These are phyloP conservation scores for Geosmithia flava DNA, from an alignment of 2,329 filamentous ascomycete species.

Conservation along the genomic window DNA sequence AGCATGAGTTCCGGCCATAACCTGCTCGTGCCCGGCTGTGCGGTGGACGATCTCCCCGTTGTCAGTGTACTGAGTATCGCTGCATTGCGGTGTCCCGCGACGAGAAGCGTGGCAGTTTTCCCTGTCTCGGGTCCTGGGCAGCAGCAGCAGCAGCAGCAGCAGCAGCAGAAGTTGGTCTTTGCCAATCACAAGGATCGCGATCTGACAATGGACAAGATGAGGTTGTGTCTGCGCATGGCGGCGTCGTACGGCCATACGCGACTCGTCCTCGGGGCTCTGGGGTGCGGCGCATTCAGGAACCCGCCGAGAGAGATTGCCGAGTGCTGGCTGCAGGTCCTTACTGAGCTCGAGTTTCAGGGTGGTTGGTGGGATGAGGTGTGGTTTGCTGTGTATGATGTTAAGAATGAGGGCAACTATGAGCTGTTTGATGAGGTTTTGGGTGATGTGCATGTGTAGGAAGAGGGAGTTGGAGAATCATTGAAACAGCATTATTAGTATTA, in stretches of 20 bases:
- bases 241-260: constrained; percentile 41
- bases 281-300: constrained; percentile 56
- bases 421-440: constrained; percentile 32
- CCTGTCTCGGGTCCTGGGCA: too few species aligned
- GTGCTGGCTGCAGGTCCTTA: constrained; percentile 50
- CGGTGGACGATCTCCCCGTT: constrained; percentile 26
- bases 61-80: constrained; percentile 50
- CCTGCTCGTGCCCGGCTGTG: constrained; percentile 24
- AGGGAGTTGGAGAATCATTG: too few species aligned
- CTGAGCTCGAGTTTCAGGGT: constrained; percentile 46
- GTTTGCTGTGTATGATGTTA: constrained; percentile 47
- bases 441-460: constrained; percentile 17
- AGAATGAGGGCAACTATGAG: constrained; percentile 34
- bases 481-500: too few species aligned
- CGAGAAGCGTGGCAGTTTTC: constrained; percentile 5
- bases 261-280: constrained; percentile 56
- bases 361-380: constrained; percentile 52
- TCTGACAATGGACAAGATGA: constrained; percentile 50
- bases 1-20: constrained; percentile 31
- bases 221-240: constrained; percentile 45
- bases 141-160: constrained; percentile 3
- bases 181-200: constrained; percentile 28
- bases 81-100: constrained; percentile 31
- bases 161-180: constrained; percentile 21
- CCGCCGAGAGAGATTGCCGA: constrained; percentile 47